Evolutionary conservation across 345 rosid genomes (phyloP), one percentile per base, ranked within the genome.

Genomic region (Eucalyptus fibrosa): DNA sequence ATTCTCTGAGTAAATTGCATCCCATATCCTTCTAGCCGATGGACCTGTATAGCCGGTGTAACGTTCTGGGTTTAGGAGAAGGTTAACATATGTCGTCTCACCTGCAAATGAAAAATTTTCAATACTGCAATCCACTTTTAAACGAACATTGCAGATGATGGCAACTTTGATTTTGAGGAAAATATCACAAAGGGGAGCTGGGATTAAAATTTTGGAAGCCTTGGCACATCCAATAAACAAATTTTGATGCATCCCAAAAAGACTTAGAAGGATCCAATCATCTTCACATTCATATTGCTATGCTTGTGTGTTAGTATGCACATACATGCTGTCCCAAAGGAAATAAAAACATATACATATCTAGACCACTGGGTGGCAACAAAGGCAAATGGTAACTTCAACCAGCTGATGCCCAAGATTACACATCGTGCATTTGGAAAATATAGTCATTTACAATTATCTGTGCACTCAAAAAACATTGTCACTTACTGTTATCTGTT

Each of bases 1-100:
- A 88, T 97, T 97, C 88, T 96, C 99, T n/a, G 96, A 94, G 91
- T 97, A 97, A 81, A 96, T 90, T 50, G 99, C 96, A 91, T 97
- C 99, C 99, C 99, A 97, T 94, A 97, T 96, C 93, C 99, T 94
- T 94, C 98, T 92, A 91, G 99, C 98, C 37, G 98, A 96, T 44
- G 99, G 95, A 87, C 98, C 99, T 89, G 90, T 90, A 53, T 97
- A 96, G 86, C 99, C 98, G 89, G 98, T 97, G 87, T 94, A 97
- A 47, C 97, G 97, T 88, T 97, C 99, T 45, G 98, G 98, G 92
- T 97, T 97, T 91, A 96, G 89, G 87, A 90, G 96, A 91, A 97
- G 96, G 94, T 97, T 97, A 86, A 97, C 99, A 94, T 96, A 97
- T 12, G 97, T 97, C 99, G 96, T 93, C 50, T 96, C 97, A 91